These are phyloP conservation scores for Eucalyptus tenuipes DNA, from an alignment of 345 rosid genomes.

Conservation along the genomic window DNA sequence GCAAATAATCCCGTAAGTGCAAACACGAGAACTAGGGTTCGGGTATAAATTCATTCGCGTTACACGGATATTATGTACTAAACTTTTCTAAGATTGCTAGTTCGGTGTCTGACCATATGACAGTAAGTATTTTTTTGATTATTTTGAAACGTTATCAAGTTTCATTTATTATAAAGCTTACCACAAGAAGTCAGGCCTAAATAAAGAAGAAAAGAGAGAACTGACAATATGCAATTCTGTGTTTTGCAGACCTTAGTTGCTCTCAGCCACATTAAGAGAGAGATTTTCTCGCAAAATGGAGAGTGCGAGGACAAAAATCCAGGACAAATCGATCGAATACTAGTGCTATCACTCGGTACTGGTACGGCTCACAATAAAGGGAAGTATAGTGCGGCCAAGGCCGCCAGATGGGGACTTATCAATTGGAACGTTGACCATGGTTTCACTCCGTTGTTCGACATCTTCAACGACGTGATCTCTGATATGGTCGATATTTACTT, in stretches of 20 bases:
- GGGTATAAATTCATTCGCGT: background rate
- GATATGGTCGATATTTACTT: background rate
- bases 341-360: background rate
- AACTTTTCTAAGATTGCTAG: background rate
- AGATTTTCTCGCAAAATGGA: background rate
- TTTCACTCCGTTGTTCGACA: background rate
- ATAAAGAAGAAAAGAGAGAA: background rate
- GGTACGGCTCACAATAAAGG: constrained; percentile 1
- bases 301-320: background rate
- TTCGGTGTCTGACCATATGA: background rate
- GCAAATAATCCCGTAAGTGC: constrained; percentile 13
- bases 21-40: background rate
- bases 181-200: background rate
- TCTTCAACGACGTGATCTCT: background rate
- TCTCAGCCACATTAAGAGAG: background rate
- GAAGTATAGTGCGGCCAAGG: constrained; percentile 1
- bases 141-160: background rate
- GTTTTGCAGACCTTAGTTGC: background rate
- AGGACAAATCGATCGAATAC: background rate
- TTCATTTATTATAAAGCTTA: background rate
- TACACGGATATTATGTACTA: background rate
- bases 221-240: background rate
- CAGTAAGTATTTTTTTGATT: background rate
- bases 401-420: background rate
- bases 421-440: background rate